A percentile compares a stretch with the other conserved stretches of the same genome.
These are phyloP conservation scores for Pythium scleroteichum DNA, from an alignment of 352 stramenopile species.

Conservation along the genomic window DNA sequence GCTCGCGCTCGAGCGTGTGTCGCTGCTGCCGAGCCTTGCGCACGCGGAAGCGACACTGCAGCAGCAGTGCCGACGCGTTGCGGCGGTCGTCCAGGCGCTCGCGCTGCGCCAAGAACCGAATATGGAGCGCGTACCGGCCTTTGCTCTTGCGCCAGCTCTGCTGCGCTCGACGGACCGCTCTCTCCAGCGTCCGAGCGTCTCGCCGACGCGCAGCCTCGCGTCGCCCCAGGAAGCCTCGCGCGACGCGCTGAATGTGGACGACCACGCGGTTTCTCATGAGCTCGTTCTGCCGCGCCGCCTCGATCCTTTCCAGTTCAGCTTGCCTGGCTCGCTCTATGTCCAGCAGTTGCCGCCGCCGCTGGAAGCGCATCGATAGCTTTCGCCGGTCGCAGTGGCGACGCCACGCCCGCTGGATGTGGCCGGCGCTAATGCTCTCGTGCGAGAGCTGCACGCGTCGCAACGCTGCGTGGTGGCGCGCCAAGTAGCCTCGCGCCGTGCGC, in stretches of 20 bases:
- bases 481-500: slow-evolving; percentile 16
- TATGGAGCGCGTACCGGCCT: slow-evolving; percentile 41
- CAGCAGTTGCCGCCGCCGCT: slow-evolving; percentile 28
- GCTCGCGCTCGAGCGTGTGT: slow-evolving; percentile 18
- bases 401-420: slow-evolving; percentile 17
- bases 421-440: background rate
- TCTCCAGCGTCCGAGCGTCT: slow-evolving; percentile 23
- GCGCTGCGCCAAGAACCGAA: slow-evolving; percentile 52
- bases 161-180: slow-evolving; percentile 45
- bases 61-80: slow-evolving; percentile 29
- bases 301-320: slow-evolving; percentile 30
- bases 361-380: slow-evolving; percentile 21
- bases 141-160: slow-evolving; percentile 50
- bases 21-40: slow-evolving; percentile 22
- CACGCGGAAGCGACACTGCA: slow-evolving; percentile 46
- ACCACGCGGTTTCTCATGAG: slow-evolving; percentile 21
- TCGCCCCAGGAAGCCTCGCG: slow-evolving; percentile 37
- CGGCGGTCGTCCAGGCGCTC: slow-evolving; percentile 35
- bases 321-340: slow-evolving; percentile 31
- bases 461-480: slow-evolving; percentile 21
- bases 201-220: slow-evolving; percentile 25
- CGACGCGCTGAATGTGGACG: slow-evolving; percentile 41
- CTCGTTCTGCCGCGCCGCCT: slow-evolving; percentile 13
- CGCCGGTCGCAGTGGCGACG: slow-evolving; percentile 7
- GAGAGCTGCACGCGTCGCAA: slow-evolving; percentile 15